Base-by-base conservation (phyloP, 2,329 filamentous ascomycete species). In the Gnomoniopsis sp. region DNA sequence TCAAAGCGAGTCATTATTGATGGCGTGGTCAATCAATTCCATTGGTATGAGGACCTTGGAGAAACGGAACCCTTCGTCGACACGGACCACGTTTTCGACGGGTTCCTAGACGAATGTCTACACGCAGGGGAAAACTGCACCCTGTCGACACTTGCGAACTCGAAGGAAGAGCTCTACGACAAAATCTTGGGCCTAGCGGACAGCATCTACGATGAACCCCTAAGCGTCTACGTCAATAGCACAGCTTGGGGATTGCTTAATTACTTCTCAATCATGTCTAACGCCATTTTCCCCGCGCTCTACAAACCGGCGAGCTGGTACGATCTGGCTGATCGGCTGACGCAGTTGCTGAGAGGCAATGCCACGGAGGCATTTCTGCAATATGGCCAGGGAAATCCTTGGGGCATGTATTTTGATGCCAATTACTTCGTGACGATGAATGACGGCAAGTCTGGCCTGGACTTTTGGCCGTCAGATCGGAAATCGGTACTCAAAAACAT, bases 51-150 rank as follows among this genome's bases (percentile, higher is more conserved):
- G 49, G 65, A 64, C 10, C 72, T 72, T 3, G 62, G 72, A 12
- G 75, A 73, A 65, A 64, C 58, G 3, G 75, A 75, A 47, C 71
- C 72, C 48, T 64, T 77, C 1, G 63, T 67, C n/a, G 75, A 81
- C 61, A 75, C 75, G 17, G 77, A 80, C 52, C 67, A 72, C 33
- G 73, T 75, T 0, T 69, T 79, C 34, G 63, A 68, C 1, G 72
- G 68, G 11, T 79, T 82, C 62, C 73, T 76, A 53, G 70, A 75
- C 19, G 73, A 75, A 50, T 83, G 80, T 63, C 72, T 75, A 62
- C 73, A 74, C 49, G 81, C 80, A 1, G 79, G 79, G 2, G 62
- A 74, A 6, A 70, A 69, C n/a, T 83, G 79, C 59, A 67, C 75
- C 1, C 64, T 82, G 30, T 72, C 73, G 0, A 67, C 69, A 0